A percentile compares a stretch with the other conserved stretches of the same genome.
Conservation (phyloP, 768 basidiomycete species). For the Trametes meyenii region DNA sequence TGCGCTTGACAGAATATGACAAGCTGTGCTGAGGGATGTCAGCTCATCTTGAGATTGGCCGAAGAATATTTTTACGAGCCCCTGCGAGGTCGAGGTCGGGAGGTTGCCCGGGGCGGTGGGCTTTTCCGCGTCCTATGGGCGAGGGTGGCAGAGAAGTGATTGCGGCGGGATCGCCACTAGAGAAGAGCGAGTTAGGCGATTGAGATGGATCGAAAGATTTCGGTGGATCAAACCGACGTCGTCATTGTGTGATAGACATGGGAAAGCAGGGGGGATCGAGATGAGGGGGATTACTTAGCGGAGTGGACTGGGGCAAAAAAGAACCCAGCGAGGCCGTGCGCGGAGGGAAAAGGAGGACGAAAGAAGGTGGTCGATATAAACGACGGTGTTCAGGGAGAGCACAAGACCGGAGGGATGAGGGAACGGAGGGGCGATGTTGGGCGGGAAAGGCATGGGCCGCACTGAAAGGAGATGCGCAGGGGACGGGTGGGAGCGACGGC, state of each 20-base stretch:
- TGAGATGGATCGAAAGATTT: not conserved
- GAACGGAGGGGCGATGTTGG: not conserved
- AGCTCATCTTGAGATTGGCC: too few relatives aligned
- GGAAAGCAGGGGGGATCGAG: constrained; percentile 5
- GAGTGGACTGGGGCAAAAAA: not conserved
- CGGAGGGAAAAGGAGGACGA: not conserved
- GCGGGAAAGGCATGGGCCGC: not conserved
- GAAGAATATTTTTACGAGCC: too few relatives aligned
- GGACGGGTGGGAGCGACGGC: too few relatives aligned
- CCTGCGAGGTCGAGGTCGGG: too few relatives aligned
- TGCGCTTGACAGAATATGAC: too few relatives aligned
- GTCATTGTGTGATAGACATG: constrained; percentile 17
- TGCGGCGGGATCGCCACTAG: not conserved
- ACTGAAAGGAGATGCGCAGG: not conserved
- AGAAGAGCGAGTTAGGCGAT: not conserved
- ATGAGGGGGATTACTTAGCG: not conserved
- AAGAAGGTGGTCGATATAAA: not conserved
- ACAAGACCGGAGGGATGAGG: not conserved
- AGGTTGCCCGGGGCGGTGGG: too few relatives aligned
- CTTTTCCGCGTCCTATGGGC: too few relatives aligned
- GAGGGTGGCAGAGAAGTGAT: not conserved
- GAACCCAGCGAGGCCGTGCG: not conserved
- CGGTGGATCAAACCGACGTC: constrained; percentile 16
- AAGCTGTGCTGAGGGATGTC: too few relatives aligned
- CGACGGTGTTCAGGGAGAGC: not conserved